Base-by-base conservation (phyloP, 2,329 filamentous ascomycete genomes). In the Paraconiothyrium sp. region DNA sequence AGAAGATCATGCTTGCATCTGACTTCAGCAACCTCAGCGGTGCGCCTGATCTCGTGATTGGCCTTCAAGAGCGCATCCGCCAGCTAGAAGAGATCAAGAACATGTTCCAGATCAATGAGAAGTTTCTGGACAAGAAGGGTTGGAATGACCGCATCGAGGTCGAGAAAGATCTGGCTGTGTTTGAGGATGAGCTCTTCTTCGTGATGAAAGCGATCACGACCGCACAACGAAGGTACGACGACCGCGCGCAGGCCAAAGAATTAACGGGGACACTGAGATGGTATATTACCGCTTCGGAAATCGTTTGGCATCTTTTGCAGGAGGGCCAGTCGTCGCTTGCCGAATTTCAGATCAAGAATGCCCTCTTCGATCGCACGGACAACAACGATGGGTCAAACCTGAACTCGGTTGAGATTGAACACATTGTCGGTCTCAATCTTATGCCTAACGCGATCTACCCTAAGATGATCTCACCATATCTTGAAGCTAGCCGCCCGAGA, bases 121-220 rank as follows among this genome's bases (percentile, higher is more conserved):
- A 91, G 71, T 91, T 91, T 62, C 85, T 99, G 30, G 94, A 98
- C 78, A 89, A 90, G 72, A 89, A 92, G 73, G 94, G 94, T 14
- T 98, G 94, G 94, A 89, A 95, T 74, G 94, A 98, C 75, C 88
- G 93, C 37, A 84, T 97, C 61, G 82, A 90, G n/a, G 85, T 99
- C 47, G 95, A 99, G 75, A 90, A 92, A 55, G 95, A 99, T 75
- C 83, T 99, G 54, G 88, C 92, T 10, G 89, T 89, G 22, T 97
- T 93, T 72, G 95, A 98, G 77, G 95, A 99, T 72, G 96, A 99
- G 78, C 81, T 99, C 9, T 99, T 99, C 84, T 99, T 99, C 81
- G 92, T 99, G 84, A 98, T 99, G 95, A 98, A 99, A 73, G 96
- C 95, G 43, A 99, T 99, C 76, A 99, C 95, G 1, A 96, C 93